Percentiles rank a stretch among this genome's conserved stretches.
Conservation (phyloP, 345 rosid species). For the Salix purpurea region DNA sequence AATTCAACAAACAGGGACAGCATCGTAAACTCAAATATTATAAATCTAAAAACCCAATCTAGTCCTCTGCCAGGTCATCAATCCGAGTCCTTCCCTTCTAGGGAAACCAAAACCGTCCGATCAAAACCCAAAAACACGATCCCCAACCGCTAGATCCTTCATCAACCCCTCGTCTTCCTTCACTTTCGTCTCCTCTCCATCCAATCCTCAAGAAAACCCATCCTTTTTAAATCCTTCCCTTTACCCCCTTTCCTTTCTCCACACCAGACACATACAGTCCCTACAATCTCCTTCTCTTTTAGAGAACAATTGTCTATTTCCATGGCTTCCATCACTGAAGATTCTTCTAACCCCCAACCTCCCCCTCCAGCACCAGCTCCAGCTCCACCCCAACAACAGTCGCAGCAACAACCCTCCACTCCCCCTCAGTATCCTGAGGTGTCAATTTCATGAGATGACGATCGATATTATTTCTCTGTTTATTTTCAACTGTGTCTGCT, state of each 20-base stretch:
- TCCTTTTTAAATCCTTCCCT: constrained; percentile 12
- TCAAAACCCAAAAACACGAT: neutral
- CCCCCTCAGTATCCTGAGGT: constrained; percentile 44
- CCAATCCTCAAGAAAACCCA: neutral
- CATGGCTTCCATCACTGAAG: constrained; percentile 12
- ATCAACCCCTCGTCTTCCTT: neutral
- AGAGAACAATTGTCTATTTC: neutral
- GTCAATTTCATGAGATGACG: neutral
- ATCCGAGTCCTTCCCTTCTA: constrained; percentile 1
- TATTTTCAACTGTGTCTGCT: neutral
- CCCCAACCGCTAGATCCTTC: constrained; percentile 18
- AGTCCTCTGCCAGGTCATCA: constrained; percentile 13
- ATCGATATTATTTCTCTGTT: neutral
- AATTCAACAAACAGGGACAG: constrained; percentile 4
- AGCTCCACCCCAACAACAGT: neutral
- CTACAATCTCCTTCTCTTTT: neutral
- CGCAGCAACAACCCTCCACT: neutral
- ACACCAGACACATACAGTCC: neutral
- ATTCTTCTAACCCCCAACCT: neutral
- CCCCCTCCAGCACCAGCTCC: neutral
- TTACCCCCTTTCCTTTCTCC: neutral
- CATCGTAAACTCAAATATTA: neutral
- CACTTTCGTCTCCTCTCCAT: neutral
- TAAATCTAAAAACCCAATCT: neutral
- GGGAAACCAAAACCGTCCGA: constrained; percentile 8